Conservation (phyloP, 306 rosid genomes). For the Pyrus bretschneideri region DNA sequence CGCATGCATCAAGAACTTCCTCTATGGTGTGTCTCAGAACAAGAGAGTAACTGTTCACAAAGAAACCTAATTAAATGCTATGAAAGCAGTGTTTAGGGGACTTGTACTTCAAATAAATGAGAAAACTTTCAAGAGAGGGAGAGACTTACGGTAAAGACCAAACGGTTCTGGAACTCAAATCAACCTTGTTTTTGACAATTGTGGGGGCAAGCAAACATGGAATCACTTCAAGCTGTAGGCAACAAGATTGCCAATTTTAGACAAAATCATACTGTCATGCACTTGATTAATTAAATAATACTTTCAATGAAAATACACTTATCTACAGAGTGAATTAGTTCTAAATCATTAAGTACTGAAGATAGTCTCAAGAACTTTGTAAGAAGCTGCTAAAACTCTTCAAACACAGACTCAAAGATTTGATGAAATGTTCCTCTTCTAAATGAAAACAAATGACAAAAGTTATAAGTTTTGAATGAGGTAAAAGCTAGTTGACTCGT, state of each 20-base stretch:
- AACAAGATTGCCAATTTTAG: constrained; percentile 23
- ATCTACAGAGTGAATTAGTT: background rate
- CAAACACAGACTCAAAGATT: background rate
- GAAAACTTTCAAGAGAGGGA: background rate
- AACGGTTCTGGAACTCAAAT: constrained; percentile 57
- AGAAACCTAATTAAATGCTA: constrained; percentile 9
- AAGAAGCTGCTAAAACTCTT: background rate
- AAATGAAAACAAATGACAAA: background rate
- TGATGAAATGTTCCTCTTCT: background rate
- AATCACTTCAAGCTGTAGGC: constrained; percentile 79
- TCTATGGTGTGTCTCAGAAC: constrained; percentile 94
- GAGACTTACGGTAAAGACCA: constrained; percentile 91
- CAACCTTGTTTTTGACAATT: constrained; percentile 36
- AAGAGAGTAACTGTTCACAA: constrained; percentile 68
- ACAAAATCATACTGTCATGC: background rate
- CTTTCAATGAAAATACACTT: background rate
- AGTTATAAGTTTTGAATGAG: background rate
- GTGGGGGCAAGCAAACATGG: constrained; percentile 80
- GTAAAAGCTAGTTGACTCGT: background rate
- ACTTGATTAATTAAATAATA: background rate
- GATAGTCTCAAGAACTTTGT: background rate
- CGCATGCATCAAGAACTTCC: constrained; percentile 90
- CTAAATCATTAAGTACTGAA: background rate
- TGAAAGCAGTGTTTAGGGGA: background rate
- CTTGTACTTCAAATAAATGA: background rate